phyloP scores from a whole-genome alignment of 148 eudicot genomes.

The Dysphania ambrosioides region DNA sequence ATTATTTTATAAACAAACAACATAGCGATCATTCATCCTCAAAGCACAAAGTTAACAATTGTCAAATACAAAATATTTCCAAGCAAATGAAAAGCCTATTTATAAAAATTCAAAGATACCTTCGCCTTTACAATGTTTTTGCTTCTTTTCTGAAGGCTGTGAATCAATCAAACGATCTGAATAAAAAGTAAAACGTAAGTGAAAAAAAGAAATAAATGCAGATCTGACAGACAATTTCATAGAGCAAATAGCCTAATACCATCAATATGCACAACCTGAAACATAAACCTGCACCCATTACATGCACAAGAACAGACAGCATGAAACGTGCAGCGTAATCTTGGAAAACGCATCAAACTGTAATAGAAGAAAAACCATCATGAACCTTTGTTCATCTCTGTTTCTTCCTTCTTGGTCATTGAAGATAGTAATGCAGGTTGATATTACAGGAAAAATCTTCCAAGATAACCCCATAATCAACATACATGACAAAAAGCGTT shows the following conservation, averaged over 20 bases:
- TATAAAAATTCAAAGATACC: constrained; percentile 16
- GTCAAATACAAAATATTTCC: neutral
- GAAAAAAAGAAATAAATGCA: neutral
- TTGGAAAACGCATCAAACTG: neutral
- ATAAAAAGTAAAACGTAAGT: constrained; percentile 2
- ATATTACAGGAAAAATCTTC: neutral
- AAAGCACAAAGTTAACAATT: neutral
- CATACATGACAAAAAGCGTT: neutral
- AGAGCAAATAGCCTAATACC: too few relatives aligned
- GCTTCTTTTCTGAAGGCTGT: constrained; percentile 32
- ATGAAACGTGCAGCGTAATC: neutral
- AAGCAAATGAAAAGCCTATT: neutral
- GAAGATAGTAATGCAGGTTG: neutral
- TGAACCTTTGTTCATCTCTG: neutral
- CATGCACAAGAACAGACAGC: neutral
- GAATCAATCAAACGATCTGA: constrained; percentile 30
- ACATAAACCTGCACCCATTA: neutral
- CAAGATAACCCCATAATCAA: neutral
- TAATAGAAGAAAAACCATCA: neutral
- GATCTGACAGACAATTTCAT: neutral
- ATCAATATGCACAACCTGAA: neutral
- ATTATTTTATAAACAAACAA: constrained; percentile 6
- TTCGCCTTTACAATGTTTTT: constrained; percentile 33
- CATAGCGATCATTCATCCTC: neutral
- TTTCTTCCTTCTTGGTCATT: neutral